Percentiles rank a stretch among this genome's conserved stretches.
Conservation (phyloP, 257 asterid species). For the Scutellaria galericulata region DNA sequence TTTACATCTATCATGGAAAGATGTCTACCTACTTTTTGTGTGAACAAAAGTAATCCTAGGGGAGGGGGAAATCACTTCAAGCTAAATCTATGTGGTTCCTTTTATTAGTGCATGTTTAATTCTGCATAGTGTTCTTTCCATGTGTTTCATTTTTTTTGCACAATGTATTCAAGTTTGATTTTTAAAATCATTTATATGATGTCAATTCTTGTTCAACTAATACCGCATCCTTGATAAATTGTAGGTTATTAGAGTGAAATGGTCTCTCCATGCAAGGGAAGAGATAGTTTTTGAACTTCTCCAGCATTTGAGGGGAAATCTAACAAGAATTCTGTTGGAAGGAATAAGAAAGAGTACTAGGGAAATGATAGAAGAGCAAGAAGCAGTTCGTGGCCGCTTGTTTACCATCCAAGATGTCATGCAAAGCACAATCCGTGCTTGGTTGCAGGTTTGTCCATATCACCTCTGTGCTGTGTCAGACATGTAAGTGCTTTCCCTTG, state of each 20-base stretch:
- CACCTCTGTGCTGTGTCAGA: constrained; percentile 6
- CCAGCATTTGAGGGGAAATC: constrained; percentile 83
- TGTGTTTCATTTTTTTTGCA: constrained; percentile 1
- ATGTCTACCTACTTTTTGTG: neutral
- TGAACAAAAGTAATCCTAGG: neutral
- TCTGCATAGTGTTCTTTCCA: constrained; percentile 14
- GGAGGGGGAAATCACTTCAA: neutral
- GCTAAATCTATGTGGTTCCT: neutral
- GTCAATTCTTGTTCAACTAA: constrained; percentile 10
- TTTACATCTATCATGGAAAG: constrained; percentile 4
- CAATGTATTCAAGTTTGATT: neutral
- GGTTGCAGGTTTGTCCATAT: constrained; percentile 76
- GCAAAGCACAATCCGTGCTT: constrained; percentile 96
- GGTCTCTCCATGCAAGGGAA: constrained; percentile 99
- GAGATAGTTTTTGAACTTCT: constrained; percentile 93
- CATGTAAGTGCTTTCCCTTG: neutral
- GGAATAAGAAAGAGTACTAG: constrained; percentile 83
- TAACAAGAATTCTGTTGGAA: constrained; percentile 64
- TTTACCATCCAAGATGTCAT: constrained; percentile 98
- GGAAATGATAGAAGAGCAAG: constrained; percentile 97
- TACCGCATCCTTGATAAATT: constrained; percentile 5
- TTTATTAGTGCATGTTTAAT: neutral
- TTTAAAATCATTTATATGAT: constrained; percentile 3
- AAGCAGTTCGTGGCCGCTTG: constrained; percentile 95
- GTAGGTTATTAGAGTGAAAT: constrained; percentile 92